Base-by-base conservation (phyloP, 768 basidiomycete genomes). In the Hygrocybe coccinea region DNA sequence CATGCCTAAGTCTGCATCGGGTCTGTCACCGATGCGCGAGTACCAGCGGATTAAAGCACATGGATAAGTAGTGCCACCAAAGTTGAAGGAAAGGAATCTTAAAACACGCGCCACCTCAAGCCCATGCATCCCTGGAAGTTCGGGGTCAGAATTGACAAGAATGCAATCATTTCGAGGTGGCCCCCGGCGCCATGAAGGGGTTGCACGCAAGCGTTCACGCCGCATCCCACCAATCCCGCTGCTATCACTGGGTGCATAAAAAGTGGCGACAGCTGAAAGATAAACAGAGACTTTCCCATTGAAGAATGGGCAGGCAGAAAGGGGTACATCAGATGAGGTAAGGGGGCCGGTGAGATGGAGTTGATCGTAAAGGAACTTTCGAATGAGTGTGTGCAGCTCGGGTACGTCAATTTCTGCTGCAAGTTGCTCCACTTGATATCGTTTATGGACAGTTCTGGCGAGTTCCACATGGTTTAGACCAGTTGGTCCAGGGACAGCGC, bases 241-340 rank as follows among this genome's bases (percentile, higher is more conserved):
- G 19, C 61, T 29, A 29, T 71, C 62, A 44, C 67, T 69, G 0
- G 67, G 67, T 1, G 69, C 66, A 48, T 62, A 64, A 58, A 67
- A 68, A 0, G 56, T 55, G 1, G 57, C 60, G 1, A 52, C 46
- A 11, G 61, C 61, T 29, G 61, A 62, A 19, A 50, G 51, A 52
- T 56, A 59, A 1, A 60, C 45, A 33, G 33, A 46, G 21, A 46
- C 22, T 46, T 46, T 46, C 17, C 17, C 44, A 19, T n/a, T n/a
- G 21, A 35, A 51, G 10, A 37, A 51, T 19, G 44, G 44, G 44
- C 44, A 46, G 11, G 44, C 44, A 19, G 44, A 17, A 46, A 46
- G 44, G 21, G 44, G 21, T 17, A 46, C 44, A 19, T 46, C n/a
- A 17, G 44, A 46, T 19, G 44, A n/a, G 15, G 44, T 21, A 12